These are phyloP conservation scores for Musa acuminata DNA, from an alignment of 176 grass and related monocot genomes.

Conservation along the genomic window DNA sequence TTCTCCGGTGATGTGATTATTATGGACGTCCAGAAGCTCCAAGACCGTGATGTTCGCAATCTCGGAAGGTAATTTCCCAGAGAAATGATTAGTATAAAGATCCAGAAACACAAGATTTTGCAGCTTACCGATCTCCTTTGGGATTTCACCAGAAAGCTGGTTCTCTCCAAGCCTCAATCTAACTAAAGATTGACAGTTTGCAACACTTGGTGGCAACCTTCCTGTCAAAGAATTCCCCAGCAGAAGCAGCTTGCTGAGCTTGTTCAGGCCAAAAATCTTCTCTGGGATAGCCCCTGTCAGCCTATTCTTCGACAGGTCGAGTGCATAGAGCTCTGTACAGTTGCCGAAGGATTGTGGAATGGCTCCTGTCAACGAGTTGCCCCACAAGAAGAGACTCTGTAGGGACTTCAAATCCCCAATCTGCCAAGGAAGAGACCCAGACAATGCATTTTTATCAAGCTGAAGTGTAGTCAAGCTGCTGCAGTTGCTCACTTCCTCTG, in stretches of 20 bases:
- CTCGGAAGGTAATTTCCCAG: slow-evolving; percentile 21
- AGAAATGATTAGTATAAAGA: slow-evolving; percentile 10
- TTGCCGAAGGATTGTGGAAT: slow-evolving; percentile 33
- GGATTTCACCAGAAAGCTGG: slow-evolving; percentile 57
- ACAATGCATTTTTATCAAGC: slow-evolving; percentile 22
- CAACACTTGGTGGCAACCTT: slow-evolving; percentile 41
- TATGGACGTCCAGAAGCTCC: slow-evolving; percentile 21
- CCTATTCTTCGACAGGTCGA: neutral
- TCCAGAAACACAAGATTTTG: slow-evolving; percentile 9
- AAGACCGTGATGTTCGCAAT: slow-evolving; percentile 29
- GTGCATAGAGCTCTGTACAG: slow-evolving; percentile 7
- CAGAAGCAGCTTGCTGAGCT: slow-evolving; percentile 89
- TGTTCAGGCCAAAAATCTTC: slow-evolving; percentile 55
- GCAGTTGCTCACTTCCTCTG: slow-evolving; percentile 37
- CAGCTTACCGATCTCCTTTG: slow-evolving; percentile 35
- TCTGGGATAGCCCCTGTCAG: slow-evolving; percentile 28
- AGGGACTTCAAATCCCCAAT: slow-evolving; percentile 26
- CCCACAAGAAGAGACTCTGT: slow-evolving; percentile 4
- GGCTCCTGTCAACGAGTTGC: slow-evolving; percentile 25
- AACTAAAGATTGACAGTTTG: slow-evolving; percentile 62
- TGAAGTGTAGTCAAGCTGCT: slow-evolving; percentile 12
- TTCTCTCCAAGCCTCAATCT: slow-evolving; percentile 85
- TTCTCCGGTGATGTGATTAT: slow-evolving; percentile 28
- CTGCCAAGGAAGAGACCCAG: slow-evolving; percentile 25
- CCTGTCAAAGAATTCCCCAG: slow-evolving; percentile 79